Evolutionary conservation across 805 yeast species (phyloP).

Genomic region (Hagleromyces aurorensis): DNA sequence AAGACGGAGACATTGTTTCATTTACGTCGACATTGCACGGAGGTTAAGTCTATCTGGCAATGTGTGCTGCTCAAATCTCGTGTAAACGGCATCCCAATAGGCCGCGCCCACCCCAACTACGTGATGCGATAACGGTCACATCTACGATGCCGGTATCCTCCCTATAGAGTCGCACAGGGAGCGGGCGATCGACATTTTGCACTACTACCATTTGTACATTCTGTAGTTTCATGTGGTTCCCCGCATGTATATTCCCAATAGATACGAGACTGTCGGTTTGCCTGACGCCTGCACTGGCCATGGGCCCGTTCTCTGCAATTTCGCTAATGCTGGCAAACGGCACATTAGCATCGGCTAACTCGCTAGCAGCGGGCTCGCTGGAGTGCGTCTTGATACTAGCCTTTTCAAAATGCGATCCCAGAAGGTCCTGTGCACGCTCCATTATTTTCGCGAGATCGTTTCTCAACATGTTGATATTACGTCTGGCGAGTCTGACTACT

Average conservation of each 20-base stretch:
- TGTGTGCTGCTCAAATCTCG: constrained; percentile 34
- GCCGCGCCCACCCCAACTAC: constrained; percentile 59
- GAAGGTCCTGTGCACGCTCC: constrained; percentile 37
- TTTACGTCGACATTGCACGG: constrained; percentile 95
- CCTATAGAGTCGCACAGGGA: constrained; percentile 29
- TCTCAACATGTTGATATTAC: constrained; percentile 54
- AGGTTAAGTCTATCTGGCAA: too few relatives aligned
- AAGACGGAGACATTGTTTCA: constrained; percentile 67
- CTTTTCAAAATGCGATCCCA: constrained; percentile 38
- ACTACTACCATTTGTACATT: constrained; percentile 39
- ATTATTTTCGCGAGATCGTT: constrained; percentile 58
- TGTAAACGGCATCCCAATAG: constrained; percentile 58
- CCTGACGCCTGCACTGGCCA: constrained; percentile 44
- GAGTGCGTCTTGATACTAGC: constrained; percentile 3
- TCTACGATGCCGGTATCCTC: constrained; percentile 21
- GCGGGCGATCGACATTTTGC: constrained; percentile 28
- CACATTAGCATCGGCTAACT: too few relatives aligned
- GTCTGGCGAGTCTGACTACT: constrained; percentile 51
- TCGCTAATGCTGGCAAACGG: constrained; percentile 52
- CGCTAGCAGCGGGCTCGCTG: neutral
- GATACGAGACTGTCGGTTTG: constrained; percentile 46
- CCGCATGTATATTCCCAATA: constrained; percentile 48
- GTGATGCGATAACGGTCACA: constrained; percentile 38
- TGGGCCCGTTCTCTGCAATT: constrained; percentile 50
- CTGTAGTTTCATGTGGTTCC: constrained; percentile 46